Conservation (phyloP, 768 basidiomycete species). For the Vararia minispora region DNA sequence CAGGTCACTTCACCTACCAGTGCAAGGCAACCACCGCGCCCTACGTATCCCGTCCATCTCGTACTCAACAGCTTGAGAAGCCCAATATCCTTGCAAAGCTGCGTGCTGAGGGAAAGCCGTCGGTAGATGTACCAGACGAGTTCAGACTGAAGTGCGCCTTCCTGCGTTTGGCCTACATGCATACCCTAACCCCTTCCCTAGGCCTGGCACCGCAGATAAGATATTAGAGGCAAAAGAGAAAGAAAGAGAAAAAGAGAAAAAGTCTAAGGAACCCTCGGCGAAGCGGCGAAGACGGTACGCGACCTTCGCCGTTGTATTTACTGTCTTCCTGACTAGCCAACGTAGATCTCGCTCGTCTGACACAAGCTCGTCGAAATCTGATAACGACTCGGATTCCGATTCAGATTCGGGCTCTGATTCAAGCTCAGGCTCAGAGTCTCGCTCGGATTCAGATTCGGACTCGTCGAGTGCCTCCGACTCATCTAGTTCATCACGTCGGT, state of each 20-base stretch:
- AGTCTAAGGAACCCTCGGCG: constrained; percentile 15
- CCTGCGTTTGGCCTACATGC: not conserved
- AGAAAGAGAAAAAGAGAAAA: constrained; percentile 40
- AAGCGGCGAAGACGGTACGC: constrained; percentile 24
- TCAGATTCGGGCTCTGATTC: constrained; percentile 36
- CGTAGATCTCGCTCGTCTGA: constrained; percentile 7
- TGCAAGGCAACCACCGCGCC: constrained; percentile 75
- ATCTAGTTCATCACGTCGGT: constrained; percentile 33
- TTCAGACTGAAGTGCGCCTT: constrained; percentile 66
- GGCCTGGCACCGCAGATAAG: constrained; percentile 72
- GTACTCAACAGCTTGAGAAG: constrained; percentile 78
- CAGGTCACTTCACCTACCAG: constrained; percentile 87
- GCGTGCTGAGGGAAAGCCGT: constrained; percentile 60
- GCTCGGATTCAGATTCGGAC: constrained; percentile 30
- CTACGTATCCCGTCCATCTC: constrained; percentile 82
- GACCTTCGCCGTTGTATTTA: too few species aligned
- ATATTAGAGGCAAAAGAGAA: constrained; percentile 81
- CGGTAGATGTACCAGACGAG: constrained; percentile 82
- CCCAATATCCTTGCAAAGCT: constrained; percentile 57
- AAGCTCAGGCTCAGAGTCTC: constrained; percentile 30
- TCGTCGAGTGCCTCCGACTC: constrained; percentile 25
- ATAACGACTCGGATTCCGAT: constrained; percentile 20
- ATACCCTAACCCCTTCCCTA: constrained; percentile 16
- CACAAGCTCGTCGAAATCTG: constrained; percentile 18
- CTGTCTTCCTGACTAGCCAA: too few species aligned